These are phyloP conservation scores for Cryptosporidium viatorum DNA, from an alignment of 169 alveolate species.

Conservation along the genomic window DNA sequence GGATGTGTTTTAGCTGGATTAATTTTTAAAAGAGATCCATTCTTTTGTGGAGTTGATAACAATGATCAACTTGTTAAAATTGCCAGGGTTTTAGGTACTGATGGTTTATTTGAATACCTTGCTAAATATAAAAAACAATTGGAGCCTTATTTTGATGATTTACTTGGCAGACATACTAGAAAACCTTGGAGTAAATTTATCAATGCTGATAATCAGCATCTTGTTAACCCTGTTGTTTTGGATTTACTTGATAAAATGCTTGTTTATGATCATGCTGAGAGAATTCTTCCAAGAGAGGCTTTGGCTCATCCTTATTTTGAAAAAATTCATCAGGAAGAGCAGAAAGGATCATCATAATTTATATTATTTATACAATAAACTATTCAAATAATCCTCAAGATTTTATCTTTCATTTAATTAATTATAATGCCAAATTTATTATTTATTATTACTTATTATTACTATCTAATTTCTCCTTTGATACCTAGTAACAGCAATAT, in stretches of 20 bases:
- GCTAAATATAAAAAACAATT: conserved; percentile 89
- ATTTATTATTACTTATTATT: neutral
- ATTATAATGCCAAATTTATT: neutral
- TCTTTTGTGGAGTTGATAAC: conserved; percentile 92
- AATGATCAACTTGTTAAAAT: conserved; percentile 97
- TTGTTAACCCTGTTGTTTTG: conserved; percentile 91
- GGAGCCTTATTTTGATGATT: conserved; percentile 88
- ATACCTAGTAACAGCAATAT: too few species aligned
- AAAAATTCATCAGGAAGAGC: conserved; percentile 78
- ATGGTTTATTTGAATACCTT: conserved; percentile 90
- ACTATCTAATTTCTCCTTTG: neutral
- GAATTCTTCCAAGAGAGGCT: conserved; percentile 98
- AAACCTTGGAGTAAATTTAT: conserved; percentile 95
- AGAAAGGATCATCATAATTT: conserved; percentile 34
- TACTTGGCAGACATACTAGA: conserved; percentile 89
- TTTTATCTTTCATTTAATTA: neutral
- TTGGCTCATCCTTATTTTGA: conserved; percentile 97
- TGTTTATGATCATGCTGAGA: conserved; percentile 94
- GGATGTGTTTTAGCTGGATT: conserved; percentile 98
- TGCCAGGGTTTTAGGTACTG: conserved; percentile 94
- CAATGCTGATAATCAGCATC: conserved; percentile 90
- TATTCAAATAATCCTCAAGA: neutral
- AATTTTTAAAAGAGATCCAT: conserved; percentile 86
- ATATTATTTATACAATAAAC: neutral
- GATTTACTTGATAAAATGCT: conserved; percentile 96